Percentiles rank a stretch among this genome's conserved stretches.
Evolutionary conservation across 345 rosid genomes (phyloP).

Genomic region (Acer saccharum): DNA sequence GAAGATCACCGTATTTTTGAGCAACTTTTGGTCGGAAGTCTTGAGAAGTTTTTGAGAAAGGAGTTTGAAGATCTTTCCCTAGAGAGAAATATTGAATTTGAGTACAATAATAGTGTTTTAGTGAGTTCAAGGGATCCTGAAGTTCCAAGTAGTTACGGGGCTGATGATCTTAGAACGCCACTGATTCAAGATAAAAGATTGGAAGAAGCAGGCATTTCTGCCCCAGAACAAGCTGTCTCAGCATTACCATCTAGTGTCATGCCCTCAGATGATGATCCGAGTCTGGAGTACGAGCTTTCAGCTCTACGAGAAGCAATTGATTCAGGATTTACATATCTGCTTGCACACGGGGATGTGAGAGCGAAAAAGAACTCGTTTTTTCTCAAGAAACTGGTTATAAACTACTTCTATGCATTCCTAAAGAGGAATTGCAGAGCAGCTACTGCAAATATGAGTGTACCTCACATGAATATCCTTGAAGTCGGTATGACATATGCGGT

Average conservation of each 20-base stretch:
- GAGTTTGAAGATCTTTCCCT: conserved; percentile 82
- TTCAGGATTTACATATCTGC: conserved; percentile 81
- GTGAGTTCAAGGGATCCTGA: conserved; percentile 34
- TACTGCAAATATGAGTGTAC: conserved; percentile 77
- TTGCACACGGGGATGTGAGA: conserved; percentile 77
- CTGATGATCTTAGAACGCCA: conserved; percentile 65
- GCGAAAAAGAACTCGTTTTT: conserved; percentile 82
- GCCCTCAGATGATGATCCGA: conserved; percentile 66
- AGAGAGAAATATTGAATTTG: conserved; percentile 53
- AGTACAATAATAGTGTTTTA: conserved; percentile 52
- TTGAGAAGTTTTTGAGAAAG: conserved; percentile 73
- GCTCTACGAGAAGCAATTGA: conserved; percentile 81
- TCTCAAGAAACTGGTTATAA: conserved; percentile 84
- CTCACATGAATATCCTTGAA: conserved; percentile 85
- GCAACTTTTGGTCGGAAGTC: conserved; percentile 77
- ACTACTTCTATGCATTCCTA: conserved; percentile 85
- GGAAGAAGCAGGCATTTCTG: conserved; percentile 36
- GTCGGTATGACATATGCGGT: conserved; percentile 94
- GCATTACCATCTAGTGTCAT: conserved; percentile 55
- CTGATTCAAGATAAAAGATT: conserved; percentile 50
- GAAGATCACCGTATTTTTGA: conserved; percentile 84
- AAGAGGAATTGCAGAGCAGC: conserved; percentile 88
- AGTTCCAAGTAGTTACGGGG: conserved; percentile 1
- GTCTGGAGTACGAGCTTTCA: conserved; percentile 80
- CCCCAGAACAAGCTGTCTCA: conserved; percentile 30